A percentile compares a stretch with the other conserved stretches of the same genome.
Conservation (phyloP, 805 yeast genomes). For the Maudiozyma bulderi region DNA sequence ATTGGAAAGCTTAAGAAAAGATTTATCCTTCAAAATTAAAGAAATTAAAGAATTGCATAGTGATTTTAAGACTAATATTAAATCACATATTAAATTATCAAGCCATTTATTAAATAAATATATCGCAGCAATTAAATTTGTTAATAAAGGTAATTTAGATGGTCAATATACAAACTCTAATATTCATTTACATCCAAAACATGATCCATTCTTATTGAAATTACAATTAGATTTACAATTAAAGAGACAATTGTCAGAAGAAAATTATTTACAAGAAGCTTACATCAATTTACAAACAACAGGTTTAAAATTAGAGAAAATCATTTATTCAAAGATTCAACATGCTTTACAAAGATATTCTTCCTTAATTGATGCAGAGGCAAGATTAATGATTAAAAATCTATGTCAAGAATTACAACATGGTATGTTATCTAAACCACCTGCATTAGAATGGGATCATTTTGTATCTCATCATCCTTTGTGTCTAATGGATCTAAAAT, state of each 20-base stretch:
- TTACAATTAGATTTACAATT: conserved; percentile 55
- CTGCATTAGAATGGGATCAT: conserved; percentile 62
- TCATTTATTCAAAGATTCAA: conserved; percentile 54
- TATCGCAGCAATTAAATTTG: conserved; percentile 35
- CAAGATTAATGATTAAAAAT: conserved; percentile 45
- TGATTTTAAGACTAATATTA: conserved; percentile 54
- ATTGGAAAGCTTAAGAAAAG: conserved; percentile 52
- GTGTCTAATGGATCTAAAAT: conserved; percentile 32
- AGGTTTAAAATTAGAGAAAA: conserved; percentile 56
- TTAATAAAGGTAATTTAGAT: conserved; percentile 23
- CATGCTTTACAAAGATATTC: conserved; percentile 44
- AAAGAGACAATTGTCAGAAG: conserved; percentile 51
- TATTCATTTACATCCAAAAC: conserved; percentile 29
- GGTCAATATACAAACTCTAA: conserved; percentile 1
- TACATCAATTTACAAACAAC: conserved; percentile 54
- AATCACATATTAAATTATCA: conserved; percentile 52
- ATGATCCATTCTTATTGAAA: conserved; percentile 58
- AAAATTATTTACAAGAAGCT: conserved; percentile 56
- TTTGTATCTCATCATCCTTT: conserved; percentile 41
- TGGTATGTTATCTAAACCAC: conserved; percentile 45
- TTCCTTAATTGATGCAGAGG: conserved; percentile 42
- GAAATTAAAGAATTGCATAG: conserved; percentile 63
- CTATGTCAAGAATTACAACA: conserved; percentile 34
- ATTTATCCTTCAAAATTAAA: conserved; percentile 64
- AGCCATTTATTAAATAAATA: conserved; percentile 46